Base-by-base conservation (phyloP, 2,329 filamentous ascomycete genomes). In the Ophiocordyceps camponoti-floridani region DNA sequence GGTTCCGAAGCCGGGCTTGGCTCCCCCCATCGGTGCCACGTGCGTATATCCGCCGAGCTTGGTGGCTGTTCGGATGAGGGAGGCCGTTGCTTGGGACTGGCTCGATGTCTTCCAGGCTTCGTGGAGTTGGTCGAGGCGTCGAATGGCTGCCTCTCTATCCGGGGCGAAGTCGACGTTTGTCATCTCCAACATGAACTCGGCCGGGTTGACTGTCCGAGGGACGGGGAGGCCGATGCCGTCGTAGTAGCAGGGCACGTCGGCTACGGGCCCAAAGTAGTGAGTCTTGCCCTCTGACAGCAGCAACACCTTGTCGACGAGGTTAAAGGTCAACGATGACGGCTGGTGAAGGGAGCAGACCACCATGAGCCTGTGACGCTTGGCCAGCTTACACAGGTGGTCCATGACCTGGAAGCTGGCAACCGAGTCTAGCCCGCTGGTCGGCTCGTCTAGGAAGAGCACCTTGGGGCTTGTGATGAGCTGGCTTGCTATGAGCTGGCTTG, bases 301-400 rank as follows among this genome's bases (percentile, higher is more conserved):
- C 35, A 84, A 64, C 0, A 93, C 65, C 56, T 83, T 84, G 57
- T 93, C 84, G 52, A 93, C 91, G 12, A 87, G 72, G 49, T 80
- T 72, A 53, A 87, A 93, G 0, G 82, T 88, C 0, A 78, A 72
- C 0, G 84, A 84, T 0, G 84, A 89, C 0, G 86, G 86, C 56
- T 94, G 86, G 57, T 93, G 86, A 48, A 93, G 89, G 37, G 81
- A 86, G 4, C 82, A 82, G 47, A 93, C 77, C 28, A 91, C 77
- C 47, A 91, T 76, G 47, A 91, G 67, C 47, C 80, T 81, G 56
- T 84, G 75, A 48, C 71, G 69, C 55, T 69, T 72, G 1, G 78
- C 83, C 30, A 87, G 69, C 12, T 68, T 65, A 55, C 72, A 77
- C 42, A 89, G 71, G 57, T 84, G 86, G 2, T 69, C 78, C 45